These are phyloP conservation scores for Sarcodon sp. DNA, from an alignment of 768 basidiomycete genomes.

Conservation along the genomic window DNA sequence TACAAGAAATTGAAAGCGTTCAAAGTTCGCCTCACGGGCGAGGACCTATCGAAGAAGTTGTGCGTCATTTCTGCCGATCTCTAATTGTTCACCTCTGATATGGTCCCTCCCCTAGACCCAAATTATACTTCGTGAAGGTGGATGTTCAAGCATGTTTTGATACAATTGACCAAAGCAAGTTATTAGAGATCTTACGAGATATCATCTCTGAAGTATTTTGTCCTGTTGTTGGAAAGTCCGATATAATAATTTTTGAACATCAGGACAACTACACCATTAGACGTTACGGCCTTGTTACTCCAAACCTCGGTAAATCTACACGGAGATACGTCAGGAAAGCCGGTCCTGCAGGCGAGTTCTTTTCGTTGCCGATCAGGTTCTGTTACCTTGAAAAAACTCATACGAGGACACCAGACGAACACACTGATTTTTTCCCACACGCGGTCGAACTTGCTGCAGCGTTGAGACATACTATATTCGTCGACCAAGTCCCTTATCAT, in stretches of 20 bases:
- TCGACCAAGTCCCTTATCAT: constrained; percentile 52
- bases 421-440: constrained; percentile 58
- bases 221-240: not conserved
- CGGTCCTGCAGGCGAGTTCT: constrained; percentile 44
- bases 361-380: not conserved
- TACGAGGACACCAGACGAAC: constrained; percentile 43
- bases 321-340: constrained; percentile 50
- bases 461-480: constrained; percentile 68
- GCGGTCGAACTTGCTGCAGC: constrained; percentile 54
- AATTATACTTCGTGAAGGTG: constrained; percentile 90
- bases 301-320: constrained; percentile 41
- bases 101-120: constrained; percentile 38
- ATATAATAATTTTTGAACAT: not conserved
- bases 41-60: constrained; percentile 32
- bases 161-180: constrained; percentile 80
- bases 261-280: constrained; percentile 68
- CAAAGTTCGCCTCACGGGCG: constrained; percentile 35
- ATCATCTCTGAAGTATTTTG: constrained; percentile 56
- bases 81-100: not conserved
- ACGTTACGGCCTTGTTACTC: constrained; percentile 53
- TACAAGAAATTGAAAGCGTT: constrained; percentile 62
- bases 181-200: constrained; percentile 63
- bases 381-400: not conserved
- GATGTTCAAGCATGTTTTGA: constrained; percentile 97
- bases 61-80: constrained; percentile 17